Percentiles rank a stretch among this genome's conserved stretches.
phyloP scores from a whole-genome alignment of 129 eudicot species.

The Saussurea involucrata region DNA sequence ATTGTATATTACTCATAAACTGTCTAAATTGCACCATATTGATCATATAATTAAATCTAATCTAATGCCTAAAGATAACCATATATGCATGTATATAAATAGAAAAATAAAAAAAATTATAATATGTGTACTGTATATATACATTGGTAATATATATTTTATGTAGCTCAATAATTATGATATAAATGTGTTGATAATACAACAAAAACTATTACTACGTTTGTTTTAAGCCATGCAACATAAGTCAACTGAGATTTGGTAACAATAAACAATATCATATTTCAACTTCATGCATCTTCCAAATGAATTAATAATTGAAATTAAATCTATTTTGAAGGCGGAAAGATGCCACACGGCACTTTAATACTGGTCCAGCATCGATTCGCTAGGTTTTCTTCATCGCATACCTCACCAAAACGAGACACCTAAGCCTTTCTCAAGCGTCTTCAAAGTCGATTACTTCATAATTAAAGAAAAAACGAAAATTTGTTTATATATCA shows the following conservation, averaged over 20 bases:
- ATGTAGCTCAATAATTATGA: not conserved
- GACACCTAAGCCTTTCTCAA: not conserved
- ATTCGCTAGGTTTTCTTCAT: not conserved
- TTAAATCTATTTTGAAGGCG: not conserved
- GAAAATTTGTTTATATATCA: not conserved
- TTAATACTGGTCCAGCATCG: not conserved
- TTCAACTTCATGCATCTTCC: not conserved
- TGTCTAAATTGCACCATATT: not conserved
- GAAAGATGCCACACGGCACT: not conserved
- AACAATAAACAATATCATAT: not conserved
- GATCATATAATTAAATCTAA: not conserved
- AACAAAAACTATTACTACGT: not conserved
- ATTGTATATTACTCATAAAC: not conserved
- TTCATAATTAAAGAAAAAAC: too few species aligned
- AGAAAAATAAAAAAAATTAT: not conserved
- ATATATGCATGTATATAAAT: not conserved
- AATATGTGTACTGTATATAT: not conserved
- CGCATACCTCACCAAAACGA: not conserved
- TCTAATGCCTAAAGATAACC: not conserved
- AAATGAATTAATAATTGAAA: not conserved
- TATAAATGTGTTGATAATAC: not conserved
- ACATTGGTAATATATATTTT: not conserved
- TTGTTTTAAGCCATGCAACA: not conserved
- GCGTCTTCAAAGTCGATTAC: too few species aligned
- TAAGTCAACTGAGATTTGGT: slow-evolving; percentile 1